phyloP scores from a whole-genome alignment of 768 basidiomycete genomes.

The Rhizopogon roseolus region DNA sequence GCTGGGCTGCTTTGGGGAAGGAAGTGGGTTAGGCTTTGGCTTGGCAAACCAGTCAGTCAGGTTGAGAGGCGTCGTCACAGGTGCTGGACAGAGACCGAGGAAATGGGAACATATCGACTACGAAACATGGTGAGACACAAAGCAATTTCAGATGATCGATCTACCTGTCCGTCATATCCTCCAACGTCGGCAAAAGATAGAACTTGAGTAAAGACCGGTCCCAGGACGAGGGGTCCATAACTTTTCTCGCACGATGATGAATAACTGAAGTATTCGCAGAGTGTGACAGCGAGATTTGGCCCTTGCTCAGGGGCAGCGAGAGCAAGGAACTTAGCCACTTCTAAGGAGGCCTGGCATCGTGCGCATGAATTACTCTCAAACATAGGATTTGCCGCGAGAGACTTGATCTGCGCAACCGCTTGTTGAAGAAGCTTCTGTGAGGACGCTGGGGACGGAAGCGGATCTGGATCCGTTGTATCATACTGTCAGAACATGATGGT shows the following conservation, averaged over 20 bases:
- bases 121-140: background rate
- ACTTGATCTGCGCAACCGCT: conserved; percentile 53
- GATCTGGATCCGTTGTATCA: conserved; percentile 59
- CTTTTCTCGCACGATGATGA: conserved; percentile 43
- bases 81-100: conserved; percentile 48
- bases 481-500: conserved; percentile 24
- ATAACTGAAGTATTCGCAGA: conserved; percentile 61
- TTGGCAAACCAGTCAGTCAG: conserved; percentile 69
- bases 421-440: conserved; percentile 40
- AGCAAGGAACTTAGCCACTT: conserved; percentile 62
- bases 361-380: conserved; percentile 54
- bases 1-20: conserved; percentile 51
- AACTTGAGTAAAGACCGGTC: conserved; percentile 66
- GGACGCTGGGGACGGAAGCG: conserved; percentile 54
- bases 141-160: background rate
- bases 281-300: conserved; percentile 46
- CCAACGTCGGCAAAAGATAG: conserved; percentile 65
- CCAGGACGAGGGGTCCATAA: conserved; percentile 44
- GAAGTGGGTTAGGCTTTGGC: conserved; percentile 68
- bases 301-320: conserved; percentile 59
- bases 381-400: conserved; percentile 47
- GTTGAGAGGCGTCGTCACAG: conserved; percentile 57
- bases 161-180: conserved; percentile 70
- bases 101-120: conserved; percentile 61
- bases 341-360: conserved; percentile 54